Percentiles rank a stretch among this genome's conserved stretches.
Evolutionary conservation across 2,329 filamentous ascomycete species (phyloP).

Genomic region (Talaromyces pinophilus): DNA sequence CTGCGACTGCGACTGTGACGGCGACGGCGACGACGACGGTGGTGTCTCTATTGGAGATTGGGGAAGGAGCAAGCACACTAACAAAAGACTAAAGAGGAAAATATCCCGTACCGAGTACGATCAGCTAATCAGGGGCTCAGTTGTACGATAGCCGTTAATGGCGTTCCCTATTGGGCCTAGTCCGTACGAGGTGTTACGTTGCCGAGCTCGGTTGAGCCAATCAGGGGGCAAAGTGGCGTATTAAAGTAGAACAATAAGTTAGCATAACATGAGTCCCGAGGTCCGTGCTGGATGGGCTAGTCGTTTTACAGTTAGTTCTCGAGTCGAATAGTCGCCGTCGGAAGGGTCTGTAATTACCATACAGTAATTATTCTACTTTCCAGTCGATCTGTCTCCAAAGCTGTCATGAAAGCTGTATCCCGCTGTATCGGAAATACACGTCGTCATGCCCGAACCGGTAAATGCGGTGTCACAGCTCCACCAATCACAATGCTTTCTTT

Average conservation of each 20-base stretch:
- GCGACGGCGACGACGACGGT: too few relatives aligned
- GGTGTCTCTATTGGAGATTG: neutral
- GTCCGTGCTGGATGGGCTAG: neutral
- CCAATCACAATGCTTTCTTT: neutral
- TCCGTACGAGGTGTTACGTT: neutral
- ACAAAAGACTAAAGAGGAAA: neutral
- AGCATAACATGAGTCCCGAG: neutral
- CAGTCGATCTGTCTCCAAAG: neutral
- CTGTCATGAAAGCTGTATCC: neutral
- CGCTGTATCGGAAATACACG: neutral
- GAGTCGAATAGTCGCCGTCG: neutral
- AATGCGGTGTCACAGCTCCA: neutral
- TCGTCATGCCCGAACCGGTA: neutral
- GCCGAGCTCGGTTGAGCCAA: neutral
- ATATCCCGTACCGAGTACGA: neutral
- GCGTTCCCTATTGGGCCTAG: neutral
- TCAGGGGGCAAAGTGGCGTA: neutral
- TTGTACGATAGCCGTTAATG: neutral
- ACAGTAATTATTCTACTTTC: neutral
- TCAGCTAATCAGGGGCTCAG: neutral
- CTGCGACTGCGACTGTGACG: neutral
- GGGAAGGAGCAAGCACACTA: neutral
- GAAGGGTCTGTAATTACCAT: neutral
- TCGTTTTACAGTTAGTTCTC: neutral
- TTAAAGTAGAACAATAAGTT: conserved; percentile 1